Evolutionary conservation across 2,329 filamentous ascomycete species (phyloP).

Genomic region (Exophiala lecanii-corni): DNA sequence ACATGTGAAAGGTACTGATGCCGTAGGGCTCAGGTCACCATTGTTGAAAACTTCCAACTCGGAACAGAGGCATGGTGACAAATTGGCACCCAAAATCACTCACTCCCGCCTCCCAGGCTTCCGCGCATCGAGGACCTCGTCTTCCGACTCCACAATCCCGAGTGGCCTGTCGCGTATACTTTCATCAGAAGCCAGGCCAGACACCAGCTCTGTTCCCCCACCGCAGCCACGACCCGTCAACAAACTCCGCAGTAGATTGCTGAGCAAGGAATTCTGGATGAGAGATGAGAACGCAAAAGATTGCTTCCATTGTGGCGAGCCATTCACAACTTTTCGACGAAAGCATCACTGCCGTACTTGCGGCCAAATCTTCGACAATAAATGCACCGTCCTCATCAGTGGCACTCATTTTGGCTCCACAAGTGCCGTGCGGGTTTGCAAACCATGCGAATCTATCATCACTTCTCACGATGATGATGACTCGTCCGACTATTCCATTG

Average conservation of each 20-base stretch:
- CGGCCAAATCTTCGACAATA: slow-evolving; percentile 97
- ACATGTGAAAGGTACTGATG: slow-evolving; percentile 7
- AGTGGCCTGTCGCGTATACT: slow-evolving; percentile 3
- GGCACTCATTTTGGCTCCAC: slow-evolving; percentile 83
- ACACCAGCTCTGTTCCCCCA: slow-evolving; percentile 12
- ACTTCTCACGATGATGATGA: slow-evolving; percentile 84
- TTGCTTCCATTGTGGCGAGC: slow-evolving; percentile 85
- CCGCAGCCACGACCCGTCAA: slow-evolving; percentile 38
- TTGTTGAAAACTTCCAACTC: slow-evolving; percentile 3
- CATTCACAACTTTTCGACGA: slow-evolving; percentile 87
- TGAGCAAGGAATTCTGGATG: slow-evolving; percentile 99
- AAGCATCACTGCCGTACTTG: slow-evolving; percentile 95
- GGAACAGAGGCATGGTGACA: slow-evolving; percentile 28
- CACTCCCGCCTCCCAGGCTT: slow-evolving; percentile 45
- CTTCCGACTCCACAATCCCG: slow-evolving; percentile 32
- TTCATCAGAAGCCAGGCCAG: slow-evolving; percentile 34
- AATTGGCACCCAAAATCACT: slow-evolving; percentile 36
- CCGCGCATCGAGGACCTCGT: slow-evolving; percentile 37
- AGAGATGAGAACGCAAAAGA: slow-evolving; percentile 97
- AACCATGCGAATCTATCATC: slow-evolving; percentile 85
- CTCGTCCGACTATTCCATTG: slow-evolving; percentile 84
- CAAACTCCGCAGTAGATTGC: slow-evolving; percentile 76
- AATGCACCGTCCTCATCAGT: slow-evolving; percentile 87
- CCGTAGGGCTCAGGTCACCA: slow-evolving; percentile 19
- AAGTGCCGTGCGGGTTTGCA: slow-evolving; percentile 82